phyloP scores from a whole-genome alignment of 768 basidiomycete species.

The Lentinula sp. region DNA sequence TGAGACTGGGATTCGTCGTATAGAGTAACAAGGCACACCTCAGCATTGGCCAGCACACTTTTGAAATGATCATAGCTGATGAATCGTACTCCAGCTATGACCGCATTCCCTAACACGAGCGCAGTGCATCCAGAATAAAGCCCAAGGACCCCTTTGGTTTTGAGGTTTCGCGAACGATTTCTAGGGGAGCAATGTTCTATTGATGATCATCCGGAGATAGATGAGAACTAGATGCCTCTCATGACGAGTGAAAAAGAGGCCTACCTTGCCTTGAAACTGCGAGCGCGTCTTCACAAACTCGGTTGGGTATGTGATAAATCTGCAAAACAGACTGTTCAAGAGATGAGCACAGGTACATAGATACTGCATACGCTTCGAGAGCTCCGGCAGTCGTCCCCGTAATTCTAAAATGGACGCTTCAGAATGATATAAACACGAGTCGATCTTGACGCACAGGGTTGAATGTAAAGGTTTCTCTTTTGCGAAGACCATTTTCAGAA shows the following conservation, averaged over 20 bases:
- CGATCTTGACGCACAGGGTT: constrained; percentile 28
- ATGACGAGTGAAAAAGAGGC: too few species aligned
- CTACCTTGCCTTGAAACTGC: constrained; percentile 30
- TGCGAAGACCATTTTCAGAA: constrained; percentile 35
- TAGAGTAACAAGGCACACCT: constrained; percentile 44
- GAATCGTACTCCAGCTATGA: constrained; percentile 95
- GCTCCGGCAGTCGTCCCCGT: constrained; percentile 93
- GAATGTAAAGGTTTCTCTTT: constrained; percentile 85
- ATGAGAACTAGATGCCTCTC: neutral
- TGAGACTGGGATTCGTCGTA: neutral
- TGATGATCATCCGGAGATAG: neutral
- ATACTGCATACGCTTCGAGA: constrained; percentile 71
- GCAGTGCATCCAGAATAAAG: constrained; percentile 94
- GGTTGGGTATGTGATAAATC: constrained; percentile 82
- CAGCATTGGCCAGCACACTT: constrained; percentile 66
- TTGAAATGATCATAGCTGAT: constrained; percentile 95
- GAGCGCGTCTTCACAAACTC: constrained; percentile 93
- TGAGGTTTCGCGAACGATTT: constrained; percentile 67
- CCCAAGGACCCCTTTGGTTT: constrained; percentile 69
- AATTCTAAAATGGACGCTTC: constrained; percentile 28
- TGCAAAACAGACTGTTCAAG: neutral
- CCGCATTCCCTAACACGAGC: constrained; percentile 83
- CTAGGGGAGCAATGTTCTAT: constrained; percentile 56
- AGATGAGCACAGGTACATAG: neutral
- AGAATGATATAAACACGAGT: neutral